Percentiles rank a stretch among this genome's conserved stretches.
These are phyloP conservation scores for Xylariomycetidae sp. DNA, from an alignment of 2,329 filamentous ascomycete genomes.

Conservation along the genomic window DNA sequence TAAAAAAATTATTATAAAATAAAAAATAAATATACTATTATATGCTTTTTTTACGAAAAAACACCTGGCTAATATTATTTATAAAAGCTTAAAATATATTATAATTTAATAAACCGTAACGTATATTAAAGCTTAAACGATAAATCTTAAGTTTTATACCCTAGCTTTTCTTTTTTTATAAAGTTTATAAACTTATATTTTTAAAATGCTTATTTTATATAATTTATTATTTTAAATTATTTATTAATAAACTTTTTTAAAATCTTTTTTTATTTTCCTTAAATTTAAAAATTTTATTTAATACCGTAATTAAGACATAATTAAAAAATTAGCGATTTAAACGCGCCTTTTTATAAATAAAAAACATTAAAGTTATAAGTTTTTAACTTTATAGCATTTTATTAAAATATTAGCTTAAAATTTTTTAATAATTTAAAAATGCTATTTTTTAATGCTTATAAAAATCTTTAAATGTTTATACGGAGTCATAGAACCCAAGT, in stretches of 20 bases:
- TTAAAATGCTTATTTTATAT: background rate
- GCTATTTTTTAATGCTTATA: too few relatives aligned
- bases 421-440: background rate
- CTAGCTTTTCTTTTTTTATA: background rate
- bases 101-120: background rate
- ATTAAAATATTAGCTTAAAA: slow-evolving; percentile 1
- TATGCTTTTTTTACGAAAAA: slow-evolving; percentile 1
- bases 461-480: too few relatives aligned
- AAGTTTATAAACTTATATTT: background rate
- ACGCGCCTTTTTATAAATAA: slow-evolving; percentile 1
- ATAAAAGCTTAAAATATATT: background rate
- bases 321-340: background rate
- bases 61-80: background rate
- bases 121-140: background rate
- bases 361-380: background rate
- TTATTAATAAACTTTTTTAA: slow-evolving; percentile 2
- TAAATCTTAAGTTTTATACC: background rate
- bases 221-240: slow-evolving; percentile 1
- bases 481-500: too few relatives aligned
- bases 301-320: background rate
- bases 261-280: background rate
- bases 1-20: background rate
- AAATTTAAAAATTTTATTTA: background rate
- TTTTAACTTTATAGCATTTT: slow-evolving; percentile 2
- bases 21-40: background rate